phyloP scores from a whole-genome alignment of 441 rosid genomes.

The Viola pubescens region DNA sequence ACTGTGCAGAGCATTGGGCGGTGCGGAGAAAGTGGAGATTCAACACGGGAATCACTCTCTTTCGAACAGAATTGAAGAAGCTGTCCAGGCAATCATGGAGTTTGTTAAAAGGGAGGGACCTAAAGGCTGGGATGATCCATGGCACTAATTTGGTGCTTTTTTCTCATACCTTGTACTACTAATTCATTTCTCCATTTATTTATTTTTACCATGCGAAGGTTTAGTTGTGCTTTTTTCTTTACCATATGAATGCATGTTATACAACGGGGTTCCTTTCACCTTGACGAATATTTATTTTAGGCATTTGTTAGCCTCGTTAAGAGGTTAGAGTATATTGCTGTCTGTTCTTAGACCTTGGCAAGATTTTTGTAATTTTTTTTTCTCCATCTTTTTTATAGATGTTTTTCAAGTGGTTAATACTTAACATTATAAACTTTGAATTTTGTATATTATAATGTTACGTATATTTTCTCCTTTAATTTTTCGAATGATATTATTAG shows the following conservation, averaged over 20 bases:
- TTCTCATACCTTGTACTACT: neutral
- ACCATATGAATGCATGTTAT: neutral
- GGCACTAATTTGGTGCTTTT: constrained; percentile 40
- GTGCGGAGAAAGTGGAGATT: constrained; percentile 83
- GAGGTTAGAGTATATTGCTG: too few relatives aligned
- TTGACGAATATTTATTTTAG: too few relatives aligned
- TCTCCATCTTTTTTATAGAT: too few relatives aligned
- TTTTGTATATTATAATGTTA: too few relatives aligned
- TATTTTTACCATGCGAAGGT: neutral
- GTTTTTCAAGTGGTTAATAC: too few relatives aligned
- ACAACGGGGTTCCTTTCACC: too few relatives aligned
- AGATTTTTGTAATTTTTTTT: too few relatives aligned
- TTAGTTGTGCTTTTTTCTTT: neutral
- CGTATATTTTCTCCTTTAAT: too few relatives aligned
- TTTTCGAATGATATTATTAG: too few relatives aligned
- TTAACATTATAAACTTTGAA: too few relatives aligned
- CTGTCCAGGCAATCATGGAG: constrained; percentile 59
- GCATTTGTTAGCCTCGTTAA: too few relatives aligned
- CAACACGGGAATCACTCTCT: constrained; percentile 92
- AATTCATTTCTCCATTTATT: neutral
- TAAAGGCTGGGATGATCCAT: constrained; percentile 97
- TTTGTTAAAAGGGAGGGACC: constrained; percentile 86
- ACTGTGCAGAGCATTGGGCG: constrained; percentile 85
- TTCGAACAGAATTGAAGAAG: constrained; percentile 77
- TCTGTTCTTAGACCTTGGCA: too few relatives aligned